Base-by-base conservation (phyloP, 2,329 filamentous ascomycete genomes). In the Trichoderma endophyticum region DNA sequence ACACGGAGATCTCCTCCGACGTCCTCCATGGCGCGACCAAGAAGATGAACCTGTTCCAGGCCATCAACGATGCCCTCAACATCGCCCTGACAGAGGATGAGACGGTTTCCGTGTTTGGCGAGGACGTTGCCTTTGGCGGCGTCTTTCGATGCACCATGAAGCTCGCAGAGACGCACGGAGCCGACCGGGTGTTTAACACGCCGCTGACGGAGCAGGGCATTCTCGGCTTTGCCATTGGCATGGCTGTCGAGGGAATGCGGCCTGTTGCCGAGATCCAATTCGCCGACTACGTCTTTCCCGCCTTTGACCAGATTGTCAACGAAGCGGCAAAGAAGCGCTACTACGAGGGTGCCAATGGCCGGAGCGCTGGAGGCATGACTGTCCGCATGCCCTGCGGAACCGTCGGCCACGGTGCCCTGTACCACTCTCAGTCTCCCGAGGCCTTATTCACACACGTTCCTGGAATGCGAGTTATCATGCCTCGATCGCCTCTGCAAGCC, bases 141-240 rank as follows among this genome's bases (percentile, higher is more conserved):
- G 96, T 99, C 18, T 99, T 99, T 79, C 89, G 96, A 71, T 98
- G 94, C 82, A 95, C 93, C 36, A 95, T 96, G 90, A 93, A 95
- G 77, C 87, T 99, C 18, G 90, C 94, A 36, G 92, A 94, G 74
- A 93, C 93, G 71, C 97, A 96, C 80, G 96, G 96, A 9, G 87
- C 89, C 3, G 92, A 96, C 72, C 88, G 96, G 71, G 95, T 99
- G 39, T 99, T 99, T 86, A 98, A 99, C 82, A 98, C 95, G 21
- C 96, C 96, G 0, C 83, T 99, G 76, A 93, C 92, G 39, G 96
- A 99, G 80, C 96, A 98, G 82, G 96, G 95, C 1, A 95, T 99
- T 75, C 88, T 97, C 72, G 96, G 96, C 0, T 98, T 98, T 79
- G 96, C 92, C 12, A 94, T 98, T 75, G 96, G 96, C 2, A 90